These are phyloP conservation scores for Centella asiatica DNA, from an alignment of 129 eudicot species.

Conservation along the genomic window DNA sequence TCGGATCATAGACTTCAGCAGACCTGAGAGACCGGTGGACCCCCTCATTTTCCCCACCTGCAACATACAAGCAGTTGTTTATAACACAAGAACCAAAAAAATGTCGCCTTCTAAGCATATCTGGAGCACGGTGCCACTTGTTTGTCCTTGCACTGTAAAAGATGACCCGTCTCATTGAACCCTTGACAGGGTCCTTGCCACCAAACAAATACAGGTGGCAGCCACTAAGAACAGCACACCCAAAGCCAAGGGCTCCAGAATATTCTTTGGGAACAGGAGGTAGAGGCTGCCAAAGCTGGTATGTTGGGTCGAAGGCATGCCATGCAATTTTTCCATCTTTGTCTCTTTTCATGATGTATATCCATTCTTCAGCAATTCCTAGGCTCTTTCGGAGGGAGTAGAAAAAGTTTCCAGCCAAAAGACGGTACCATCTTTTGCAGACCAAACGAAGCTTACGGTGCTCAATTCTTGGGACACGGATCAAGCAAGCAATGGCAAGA, in stretches of 20 bases:
- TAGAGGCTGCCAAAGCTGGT: constrained; percentile 75
- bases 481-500: constrained; percentile 76
- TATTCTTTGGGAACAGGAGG: constrained; percentile 81
- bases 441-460: constrained; percentile 72
- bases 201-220: constrained; percentile 76
- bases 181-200: constrained; percentile 76
- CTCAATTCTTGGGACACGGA: constrained; percentile 68
- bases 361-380: constrained; percentile 70
- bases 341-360: constrained; percentile 68
- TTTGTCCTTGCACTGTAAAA: constrained; percentile 70
- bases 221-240: constrained; percentile 72
- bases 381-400: constrained; percentile 53
- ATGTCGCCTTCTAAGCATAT: constrained; percentile 72
- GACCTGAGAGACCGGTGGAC: constrained; percentile 63
- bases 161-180: constrained; percentile 77
- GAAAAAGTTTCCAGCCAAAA: constrained; percentile 67
- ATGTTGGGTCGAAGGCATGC: constrained; percentile 68
- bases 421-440: constrained; percentile 88
- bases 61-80: constrained; percentile 74
- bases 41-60: constrained; percentile 83
- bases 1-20: constrained; percentile 71
- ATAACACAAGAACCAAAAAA: constrained; percentile 26
- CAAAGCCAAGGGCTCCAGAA: constrained; percentile 66
- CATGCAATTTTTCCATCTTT: constrained; percentile 61
- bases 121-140: constrained; percentile 88